Percentiles rank a stretch among this genome's conserved stretches.
These are phyloP conservation scores for Lichtheimia ramosa DNA, from an alignment of 371 early-diverging fungal species.

Conservation along the genomic window DNA sequence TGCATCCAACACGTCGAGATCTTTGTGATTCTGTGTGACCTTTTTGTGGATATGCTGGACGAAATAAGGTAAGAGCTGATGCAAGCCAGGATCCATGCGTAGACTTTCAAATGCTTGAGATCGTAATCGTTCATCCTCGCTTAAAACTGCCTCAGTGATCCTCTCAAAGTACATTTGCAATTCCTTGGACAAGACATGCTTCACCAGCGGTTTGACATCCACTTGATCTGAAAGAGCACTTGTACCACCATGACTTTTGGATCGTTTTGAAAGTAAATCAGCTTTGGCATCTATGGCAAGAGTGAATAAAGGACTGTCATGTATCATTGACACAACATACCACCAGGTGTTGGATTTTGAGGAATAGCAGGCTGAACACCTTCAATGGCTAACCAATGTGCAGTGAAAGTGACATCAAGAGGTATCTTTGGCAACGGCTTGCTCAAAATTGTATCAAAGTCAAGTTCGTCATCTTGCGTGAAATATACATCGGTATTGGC, in stretches of 20 bases:
- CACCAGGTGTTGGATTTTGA: constrained; percentile 94
- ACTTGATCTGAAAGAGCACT: constrained; percentile 46
- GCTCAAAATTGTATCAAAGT: constrained; percentile 90
- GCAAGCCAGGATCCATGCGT: constrained; percentile 92
- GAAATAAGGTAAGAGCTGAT: constrained; percentile 98
- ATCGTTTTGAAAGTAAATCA: constrained; percentile 53
- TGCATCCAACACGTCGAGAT: constrained; percentile 66
- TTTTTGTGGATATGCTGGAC: constrained; percentile 93
- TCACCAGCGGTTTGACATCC: constrained; percentile 82
- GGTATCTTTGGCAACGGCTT: constrained; percentile 95
- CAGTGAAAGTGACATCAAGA: constrained; percentile 83
- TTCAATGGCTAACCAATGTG: constrained; percentile 99
- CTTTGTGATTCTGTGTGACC: constrained; percentile 75
- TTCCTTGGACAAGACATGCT: constrained; percentile 95
- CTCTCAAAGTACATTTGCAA: constrained; percentile 97
- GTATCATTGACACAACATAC: constrained; percentile 32
- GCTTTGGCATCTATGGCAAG: constrained; percentile 48
- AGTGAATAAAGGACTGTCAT: neutral
- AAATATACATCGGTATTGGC: constrained; percentile 81
- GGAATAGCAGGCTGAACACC: constrained; percentile 99
- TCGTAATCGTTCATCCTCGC: constrained; percentile 70
- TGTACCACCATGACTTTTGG: constrained; percentile 42
- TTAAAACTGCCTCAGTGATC: constrained; percentile 85
- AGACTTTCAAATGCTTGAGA: constrained; percentile 88
- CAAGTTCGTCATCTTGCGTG: constrained; percentile 97